These are phyloP conservation scores for Ophiostoma sp. DNA, from an alignment of 2,329 filamentous ascomycete genomes.

Conservation along the genomic window DNA sequence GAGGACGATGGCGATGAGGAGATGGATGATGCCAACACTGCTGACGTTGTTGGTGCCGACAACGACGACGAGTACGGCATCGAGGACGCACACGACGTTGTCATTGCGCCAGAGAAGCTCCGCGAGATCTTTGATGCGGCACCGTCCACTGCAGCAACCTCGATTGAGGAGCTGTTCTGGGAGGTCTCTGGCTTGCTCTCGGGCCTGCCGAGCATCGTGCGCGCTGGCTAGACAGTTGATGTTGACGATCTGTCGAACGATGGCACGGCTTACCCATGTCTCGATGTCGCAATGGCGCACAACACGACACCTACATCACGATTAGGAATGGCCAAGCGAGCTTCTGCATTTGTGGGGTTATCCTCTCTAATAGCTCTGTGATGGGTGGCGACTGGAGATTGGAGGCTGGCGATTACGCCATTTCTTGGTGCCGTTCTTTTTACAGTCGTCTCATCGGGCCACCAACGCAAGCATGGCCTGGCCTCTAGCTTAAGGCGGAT, in stretches of 20 bases:
- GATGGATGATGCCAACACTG: conserved; percentile 38
- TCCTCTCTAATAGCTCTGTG: not conserved
- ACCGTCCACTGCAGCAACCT: conserved; percentile 62
- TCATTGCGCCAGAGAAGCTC: conserved; percentile 63
- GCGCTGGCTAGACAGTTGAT: not conserved
- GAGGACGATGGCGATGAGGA: conserved; percentile 40
- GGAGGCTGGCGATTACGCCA: conserved; percentile 11
- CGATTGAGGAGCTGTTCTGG: conserved; percentile 70
- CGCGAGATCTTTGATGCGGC: conserved; percentile 65
- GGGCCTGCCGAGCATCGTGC: conserved; percentile 22
- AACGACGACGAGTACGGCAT: conserved; percentile 32
- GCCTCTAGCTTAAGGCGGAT: not conserved
- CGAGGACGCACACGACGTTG: conserved; percentile 47
- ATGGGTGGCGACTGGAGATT: not conserved
- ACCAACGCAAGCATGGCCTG: not conserved
- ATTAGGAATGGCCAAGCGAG: too few species aligned
- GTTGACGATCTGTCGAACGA: too few species aligned
- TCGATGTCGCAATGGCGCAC: not conserved
- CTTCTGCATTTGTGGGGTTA: too few species aligned
- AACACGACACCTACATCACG: too few species aligned
- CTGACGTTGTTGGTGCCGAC: conserved; percentile 34
- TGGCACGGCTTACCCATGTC: too few species aligned
- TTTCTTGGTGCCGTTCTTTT: not conserved
- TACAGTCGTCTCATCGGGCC: not conserved
- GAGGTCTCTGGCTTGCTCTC: conserved; percentile 62